Evolutionary conservation across 129 eudicot species (phyloP).

Genomic region (Pulicaria dysenterica): DNA sequence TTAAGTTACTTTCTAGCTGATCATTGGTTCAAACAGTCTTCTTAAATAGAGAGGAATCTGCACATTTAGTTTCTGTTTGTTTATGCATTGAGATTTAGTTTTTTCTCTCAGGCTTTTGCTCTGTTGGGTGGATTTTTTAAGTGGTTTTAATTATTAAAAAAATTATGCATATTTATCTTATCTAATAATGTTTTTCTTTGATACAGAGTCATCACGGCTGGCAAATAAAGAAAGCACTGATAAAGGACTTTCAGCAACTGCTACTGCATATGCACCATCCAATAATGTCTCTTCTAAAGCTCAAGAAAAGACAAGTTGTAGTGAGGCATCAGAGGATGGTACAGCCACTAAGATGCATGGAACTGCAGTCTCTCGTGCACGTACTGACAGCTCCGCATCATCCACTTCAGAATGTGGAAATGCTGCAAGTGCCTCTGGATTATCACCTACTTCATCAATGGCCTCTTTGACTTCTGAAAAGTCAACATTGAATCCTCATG

Average conservation of each 20-base stretch:
- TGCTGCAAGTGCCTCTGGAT: conserved; percentile 54
- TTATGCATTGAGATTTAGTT: conserved; percentile 3
- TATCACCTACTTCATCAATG: conserved; percentile 88
- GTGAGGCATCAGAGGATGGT: conserved; percentile 45
- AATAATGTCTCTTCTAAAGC: conserved; percentile 37
- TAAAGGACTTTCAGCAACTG: conserved; percentile 51
- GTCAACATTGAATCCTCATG: conserved; percentile 87
- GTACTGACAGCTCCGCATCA: conserved; percentile 62
- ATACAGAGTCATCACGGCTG: conserved; percentile 39
- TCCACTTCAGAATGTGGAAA: conserved; percentile 67
- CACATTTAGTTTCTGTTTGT: conserved; percentile 4
- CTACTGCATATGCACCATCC: conserved; percentile 57
- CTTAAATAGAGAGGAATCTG: conserved; percentile 6
- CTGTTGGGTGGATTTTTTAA: neutral
- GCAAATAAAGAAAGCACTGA: conserved; percentile 50
- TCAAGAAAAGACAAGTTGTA: conserved; percentile 46
- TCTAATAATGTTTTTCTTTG: neutral
- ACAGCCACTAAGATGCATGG: conserved; percentile 21
- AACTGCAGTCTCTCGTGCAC: conserved; percentile 41
- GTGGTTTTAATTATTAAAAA: neutral
- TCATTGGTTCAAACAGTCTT: neutral
- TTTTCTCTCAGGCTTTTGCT: conserved; percentile 1
- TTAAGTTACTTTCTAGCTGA: too few species aligned
- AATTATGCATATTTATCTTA: too few species aligned
- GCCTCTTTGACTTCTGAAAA: conserved; percentile 86